Base-by-base conservation (phyloP, 2,329 filamentous ascomycete species). In the Biscogniauxia mediterranea region DNA sequence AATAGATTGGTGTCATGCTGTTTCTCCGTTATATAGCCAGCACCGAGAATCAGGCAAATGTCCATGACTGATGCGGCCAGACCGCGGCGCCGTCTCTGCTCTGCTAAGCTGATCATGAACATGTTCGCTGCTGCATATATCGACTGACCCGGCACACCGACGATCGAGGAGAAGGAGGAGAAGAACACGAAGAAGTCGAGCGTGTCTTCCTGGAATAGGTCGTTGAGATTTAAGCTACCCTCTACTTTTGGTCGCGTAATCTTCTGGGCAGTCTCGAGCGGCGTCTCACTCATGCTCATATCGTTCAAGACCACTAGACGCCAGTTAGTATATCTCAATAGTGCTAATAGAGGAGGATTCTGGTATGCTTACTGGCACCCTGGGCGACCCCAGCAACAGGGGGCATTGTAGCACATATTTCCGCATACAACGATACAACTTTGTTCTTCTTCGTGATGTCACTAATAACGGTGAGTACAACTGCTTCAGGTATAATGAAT, bases 71-170 rank as follows among this genome's bases (percentile, higher is more conserved):
- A 74, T 0, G 65, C 78, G 8, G 73, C 70, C 0, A 76, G 56
- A 0, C 78, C 77, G 2, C 74, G 69, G 4, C 61, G 60, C 0
- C 73, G 60, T 8, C 79, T 63, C 2, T 75, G 65, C 0, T 60
- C 50, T 1, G 68, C 74, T 0, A 81, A 63, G 5, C 61, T 61
- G 5, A 64, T 57, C 70, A 80, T 75, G 65, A 73, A 81, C 15
- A 62, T 61, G 60, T 80, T 80, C 1, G 75, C 77, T 0, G 77
- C 76, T 0, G 69, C 64, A 61, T 82, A 83, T 61, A 76, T 79
- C 4, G 71, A 62, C 64, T 83, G 79, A 2, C 55, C 62, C 25
- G 38, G 46, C 49, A 69, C 68, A 7, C 71, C 71, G 2, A 61
- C 50, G 5, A 68, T 59, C 8, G 42, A 51, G 9, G 60, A 56